These are phyloP conservation scores for Pyronema domesticum DNA, from an alignment of 495 filamentous ascomycete species.

Conservation along the genomic window DNA sequence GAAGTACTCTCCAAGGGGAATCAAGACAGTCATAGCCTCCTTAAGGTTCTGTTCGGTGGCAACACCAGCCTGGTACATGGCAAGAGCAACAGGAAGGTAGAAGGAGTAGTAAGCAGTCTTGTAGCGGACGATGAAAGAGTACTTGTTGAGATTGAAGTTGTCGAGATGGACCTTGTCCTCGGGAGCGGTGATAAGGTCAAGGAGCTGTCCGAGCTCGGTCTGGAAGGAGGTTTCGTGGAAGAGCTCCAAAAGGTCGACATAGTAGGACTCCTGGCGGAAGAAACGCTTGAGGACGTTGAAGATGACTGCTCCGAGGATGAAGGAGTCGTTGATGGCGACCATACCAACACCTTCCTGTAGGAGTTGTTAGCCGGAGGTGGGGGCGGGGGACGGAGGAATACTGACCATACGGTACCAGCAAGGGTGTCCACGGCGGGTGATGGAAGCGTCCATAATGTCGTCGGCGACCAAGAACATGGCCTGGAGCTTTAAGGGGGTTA, in stretches of 20 bases:
- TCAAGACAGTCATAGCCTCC: constrained; percentile 74
- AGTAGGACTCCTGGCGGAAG: constrained; percentile 68
- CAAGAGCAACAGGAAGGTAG: constrained; percentile 91
- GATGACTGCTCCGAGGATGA: constrained; percentile 83
- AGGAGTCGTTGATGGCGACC: constrained; percentile 95
- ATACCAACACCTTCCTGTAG: constrained; percentile 64
- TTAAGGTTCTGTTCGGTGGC: constrained; percentile 73
- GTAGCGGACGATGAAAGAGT: constrained; percentile 96
- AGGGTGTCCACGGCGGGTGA: constrained; percentile 78
- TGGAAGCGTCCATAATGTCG: constrained; percentile 92
- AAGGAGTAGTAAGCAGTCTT: constrained; percentile 99
- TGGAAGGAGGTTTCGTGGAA: constrained; percentile 61
- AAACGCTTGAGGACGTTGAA: constrained; percentile 83
- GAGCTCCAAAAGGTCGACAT: constrained; percentile 78
- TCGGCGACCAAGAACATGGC: constrained; percentile 97
- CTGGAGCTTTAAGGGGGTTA: constrained; percentile 40
- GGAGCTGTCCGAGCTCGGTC: constrained; percentile 84
- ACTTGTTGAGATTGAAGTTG: constrained; percentile 90
- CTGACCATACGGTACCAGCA: constrained; percentile 64
- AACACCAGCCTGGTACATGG: constrained; percentile 60
- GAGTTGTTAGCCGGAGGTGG: not conserved
- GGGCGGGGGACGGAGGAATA: not conserved
- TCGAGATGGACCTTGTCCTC: constrained; percentile 78
- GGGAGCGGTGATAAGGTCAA: constrained; percentile 87
- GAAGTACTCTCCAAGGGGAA: constrained; percentile 98